phyloP scores from a whole-genome alignment of 495 filamentous ascomycete genomes.

The Stereocaulon alpinum region DNA sequence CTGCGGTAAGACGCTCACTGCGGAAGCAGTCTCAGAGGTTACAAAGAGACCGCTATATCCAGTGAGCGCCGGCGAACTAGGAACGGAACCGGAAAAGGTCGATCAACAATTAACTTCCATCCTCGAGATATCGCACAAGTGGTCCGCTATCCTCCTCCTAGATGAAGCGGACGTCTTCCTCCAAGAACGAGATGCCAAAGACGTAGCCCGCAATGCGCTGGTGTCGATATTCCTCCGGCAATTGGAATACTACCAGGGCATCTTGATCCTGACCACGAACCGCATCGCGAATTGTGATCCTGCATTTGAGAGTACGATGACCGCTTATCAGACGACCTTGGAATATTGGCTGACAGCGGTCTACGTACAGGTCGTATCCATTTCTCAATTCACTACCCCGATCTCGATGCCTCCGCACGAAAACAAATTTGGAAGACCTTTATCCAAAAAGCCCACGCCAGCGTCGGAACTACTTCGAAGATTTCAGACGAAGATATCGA shows the following conservation, averaged over 20 bases:
- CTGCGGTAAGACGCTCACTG: constrained; percentile 25
- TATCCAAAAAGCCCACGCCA: background rate
- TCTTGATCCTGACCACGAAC: constrained; percentile 51
- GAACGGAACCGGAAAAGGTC: constrained; percentile 18
- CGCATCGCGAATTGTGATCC: constrained; percentile 37
- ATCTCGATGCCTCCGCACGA: constrained; percentile 14
- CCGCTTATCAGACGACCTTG: background rate
- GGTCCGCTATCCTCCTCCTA: constrained; percentile 34
- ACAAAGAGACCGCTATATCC: constrained; percentile 21
- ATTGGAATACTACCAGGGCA: constrained; percentile 48
- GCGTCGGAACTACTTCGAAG: background rate
- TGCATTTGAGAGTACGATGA: constrained; percentile 34
- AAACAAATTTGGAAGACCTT: constrained; percentile 15
- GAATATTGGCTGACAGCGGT: background rate
- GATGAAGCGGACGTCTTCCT: constrained; percentile 43
- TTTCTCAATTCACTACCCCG: constrained; percentile 25
- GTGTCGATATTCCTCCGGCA: constrained; percentile 44
- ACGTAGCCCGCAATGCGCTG: constrained; percentile 34
- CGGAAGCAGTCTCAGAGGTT: constrained; percentile 20
- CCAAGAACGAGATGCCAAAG: constrained; percentile 27
- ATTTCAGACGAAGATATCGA: background rate
- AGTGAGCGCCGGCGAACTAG: constrained; percentile 21
- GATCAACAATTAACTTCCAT: constrained; percentile 17
- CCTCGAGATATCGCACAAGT: constrained; percentile 20
- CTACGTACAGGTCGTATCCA: constrained; percentile 31